These are phyloP conservation scores for Escovopsis sp. DNA, from an alignment of 2,329 filamentous ascomycete species.

Conservation along the genomic window DNA sequence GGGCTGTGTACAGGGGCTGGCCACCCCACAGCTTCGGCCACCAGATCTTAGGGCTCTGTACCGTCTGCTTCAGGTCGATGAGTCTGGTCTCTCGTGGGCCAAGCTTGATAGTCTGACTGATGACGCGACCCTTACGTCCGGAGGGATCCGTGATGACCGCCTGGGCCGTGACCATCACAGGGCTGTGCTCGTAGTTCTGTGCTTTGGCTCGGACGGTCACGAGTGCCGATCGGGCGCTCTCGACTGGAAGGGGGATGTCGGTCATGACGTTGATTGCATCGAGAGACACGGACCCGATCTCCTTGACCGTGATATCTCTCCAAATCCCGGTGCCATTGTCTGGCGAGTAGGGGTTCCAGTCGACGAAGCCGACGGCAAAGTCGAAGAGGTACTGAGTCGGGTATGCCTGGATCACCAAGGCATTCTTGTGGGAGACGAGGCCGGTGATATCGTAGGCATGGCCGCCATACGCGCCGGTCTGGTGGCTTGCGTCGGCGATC, in stretches of 20 bases:
- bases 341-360: constrained; percentile 26
- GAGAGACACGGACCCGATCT: constrained; percentile 35
- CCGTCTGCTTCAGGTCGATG: constrained; percentile 15
- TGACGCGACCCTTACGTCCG: constrained; percentile 8
- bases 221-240: constrained; percentile 11
- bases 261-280: constrained; percentile 30
- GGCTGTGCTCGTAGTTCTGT: constrained; percentile 24
- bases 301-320: constrained; percentile 39
- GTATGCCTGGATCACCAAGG: constrained; percentile 35
- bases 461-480: constrained; percentile 42
- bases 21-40: constrained; percentile 45
- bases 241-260: constrained; percentile 16
- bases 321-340: constrained; percentile 50
- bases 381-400: constrained; percentile 45
- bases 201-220: constrained; percentile 24
- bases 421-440: constrained; percentile 27
- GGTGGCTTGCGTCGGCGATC: constrained; percentile 30
- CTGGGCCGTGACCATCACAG: constrained; percentile 21
- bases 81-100: constrained; percentile 21
- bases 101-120: constrained; percentile 22
- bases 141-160: constrained; percentile 21
- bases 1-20: constrained; percentile 33
- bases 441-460: constrained; percentile 38
- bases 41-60: constrained; percentile 37
- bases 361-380: constrained; percentile 30